Base-by-base conservation (phyloP, 2,329 filamentous ascomycete species). In the Grosmannia penicillata region DNA sequence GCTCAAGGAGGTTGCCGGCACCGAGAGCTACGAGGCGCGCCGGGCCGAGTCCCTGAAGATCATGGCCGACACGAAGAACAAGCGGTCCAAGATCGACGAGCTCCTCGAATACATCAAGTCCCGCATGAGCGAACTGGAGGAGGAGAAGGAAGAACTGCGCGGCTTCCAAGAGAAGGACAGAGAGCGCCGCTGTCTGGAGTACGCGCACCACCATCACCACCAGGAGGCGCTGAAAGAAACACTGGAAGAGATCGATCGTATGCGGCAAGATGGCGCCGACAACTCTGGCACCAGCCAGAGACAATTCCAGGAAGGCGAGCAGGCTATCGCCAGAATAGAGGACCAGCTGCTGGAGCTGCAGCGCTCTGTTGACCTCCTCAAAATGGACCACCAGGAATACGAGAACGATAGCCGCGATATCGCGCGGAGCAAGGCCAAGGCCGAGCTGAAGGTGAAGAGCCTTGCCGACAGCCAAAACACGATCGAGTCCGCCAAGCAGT, bases 1-100 rank as follows among this genome's bases (percentile, higher is more conserved):
- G 43, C 63, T 98, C 44, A 98, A 98, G 59, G 91, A 96, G 54
- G 91, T 98, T n/a, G 91, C 91, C 1, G 91, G 91, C 45, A 98
- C 91, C 8, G 86, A 95, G 52, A 86, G 95, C 32, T 98, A 98
- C 60, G 91, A 98, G 60, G 81, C 84, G 38, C 80, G 89, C 40
- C 77, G 93, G 44, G 72, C 84, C 22, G 89, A 98, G 57, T 94
- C 85, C 33, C 64, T 93, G 48, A 95, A 94, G 62, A 94, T 98
- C 51, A 94, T 98, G 84, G 75, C 78, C 45, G 91, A 98, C 48
- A 96, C 91, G 14, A 86, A 89, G 57, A 93, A 86, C 60, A 96
- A 95, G 64, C 78, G 86, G 45, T 70, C 78, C 33, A 95, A 95
- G 61, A 96, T 96, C 43, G 91, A 98, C 54, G 86, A 93, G 53